Base-by-base conservation (phyloP, 2,329 filamentous ascomycete genomes). In the Ophiostoma sp. region DNA sequence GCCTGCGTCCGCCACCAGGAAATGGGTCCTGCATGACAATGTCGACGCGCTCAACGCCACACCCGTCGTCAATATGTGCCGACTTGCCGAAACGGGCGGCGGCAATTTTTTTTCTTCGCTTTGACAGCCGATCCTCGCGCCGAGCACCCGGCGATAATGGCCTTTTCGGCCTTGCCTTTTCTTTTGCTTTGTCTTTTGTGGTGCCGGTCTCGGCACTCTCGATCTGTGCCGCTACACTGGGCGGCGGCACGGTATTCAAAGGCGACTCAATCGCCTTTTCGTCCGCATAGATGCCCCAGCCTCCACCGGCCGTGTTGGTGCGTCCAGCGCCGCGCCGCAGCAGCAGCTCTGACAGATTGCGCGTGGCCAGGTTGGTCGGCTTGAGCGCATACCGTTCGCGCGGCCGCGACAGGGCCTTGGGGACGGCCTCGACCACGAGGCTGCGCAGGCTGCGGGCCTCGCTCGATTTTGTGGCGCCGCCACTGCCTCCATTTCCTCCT, bases 211-310 rank as follows among this genome's bases (percentile, higher is more conserved):
- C 67, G 15, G 64, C 48, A 57, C 23, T 62, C 1, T 64, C 57
- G 13, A 67, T 10, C 31, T 39, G 68, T 3, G 68, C 23, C 0
- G 66, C 36, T 23, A 84, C 83, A 13, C 80, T 83, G 33, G 78
- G 81, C 0, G 84, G 85, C 35, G 86, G 75, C 5, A 83, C 76
- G 0, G 80, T 79, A 73, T 88, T 85, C 17, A 90, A 76, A 4
- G 88, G 88, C 27, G 84, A 86, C 68, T 84, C 82, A 33, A 80
- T 82, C 67, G 76, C 79, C 72, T 78, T 81, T 79, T 88, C 88
- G 71, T 91, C 87, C 5, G 90, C 86, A 76, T 96, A 96, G 31
- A 93, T 85, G 74, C 88, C 87, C 88, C 93, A 96, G 5, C 90
- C 92, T 1, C 92, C 93, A 31, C 87, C 88, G 1, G 91, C 90